phyloP scores from a whole-genome alignment of 352 stramenopile genomes.

The Globisporangium orthogonon region DNA sequence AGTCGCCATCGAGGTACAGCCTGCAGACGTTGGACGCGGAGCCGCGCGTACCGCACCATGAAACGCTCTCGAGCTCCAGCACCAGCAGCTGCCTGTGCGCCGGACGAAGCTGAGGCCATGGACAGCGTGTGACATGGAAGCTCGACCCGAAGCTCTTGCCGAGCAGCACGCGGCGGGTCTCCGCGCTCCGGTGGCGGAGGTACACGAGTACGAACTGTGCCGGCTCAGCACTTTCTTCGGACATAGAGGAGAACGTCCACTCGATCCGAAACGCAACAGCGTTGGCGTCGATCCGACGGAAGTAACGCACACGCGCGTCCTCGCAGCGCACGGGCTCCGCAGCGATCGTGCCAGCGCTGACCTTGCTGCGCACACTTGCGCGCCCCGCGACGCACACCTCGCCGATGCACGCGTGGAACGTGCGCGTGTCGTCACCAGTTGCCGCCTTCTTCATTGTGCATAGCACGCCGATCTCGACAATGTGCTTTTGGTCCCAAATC shows the following conservation, averaged over 20 bases:
- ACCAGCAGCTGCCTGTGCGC: background rate
- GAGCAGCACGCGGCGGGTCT: conserved; percentile 15
- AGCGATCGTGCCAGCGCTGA: conserved; percentile 2
- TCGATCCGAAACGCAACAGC: conserved; percentile 24
- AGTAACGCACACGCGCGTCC: conserved; percentile 16
- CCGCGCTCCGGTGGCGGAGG: conserved; percentile 7
- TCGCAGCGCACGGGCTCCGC: conserved; percentile 9
- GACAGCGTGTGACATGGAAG: conserved; percentile 14
- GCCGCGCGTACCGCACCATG: conserved; percentile 3
- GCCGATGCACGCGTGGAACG: conserved; percentile 25
- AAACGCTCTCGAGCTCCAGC: conserved; percentile 9
- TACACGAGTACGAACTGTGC: conserved; percentile 30
- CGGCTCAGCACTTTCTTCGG: background rate
- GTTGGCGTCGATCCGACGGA: conserved; percentile 11
- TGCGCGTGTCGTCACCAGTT: background rate
- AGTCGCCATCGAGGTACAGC: background rate
- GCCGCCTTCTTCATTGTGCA: conserved; percentile 22
- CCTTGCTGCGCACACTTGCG: conserved; percentile 13
- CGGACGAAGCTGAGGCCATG: conserved; percentile 2
- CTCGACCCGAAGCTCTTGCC: conserved; percentile 23
- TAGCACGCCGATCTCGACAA: conserved; percentile 33
- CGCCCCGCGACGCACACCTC: conserved; percentile 26
- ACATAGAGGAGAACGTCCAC: conserved; percentile 17
- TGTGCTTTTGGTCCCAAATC: conserved; percentile 37
- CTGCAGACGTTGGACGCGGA: background rate